Percentiles rank a stretch among this genome's conserved stretches.
Evolutionary conservation across 345 rosid species (phyloP).

Genomic region (Nephelium lappaceum): DNA sequence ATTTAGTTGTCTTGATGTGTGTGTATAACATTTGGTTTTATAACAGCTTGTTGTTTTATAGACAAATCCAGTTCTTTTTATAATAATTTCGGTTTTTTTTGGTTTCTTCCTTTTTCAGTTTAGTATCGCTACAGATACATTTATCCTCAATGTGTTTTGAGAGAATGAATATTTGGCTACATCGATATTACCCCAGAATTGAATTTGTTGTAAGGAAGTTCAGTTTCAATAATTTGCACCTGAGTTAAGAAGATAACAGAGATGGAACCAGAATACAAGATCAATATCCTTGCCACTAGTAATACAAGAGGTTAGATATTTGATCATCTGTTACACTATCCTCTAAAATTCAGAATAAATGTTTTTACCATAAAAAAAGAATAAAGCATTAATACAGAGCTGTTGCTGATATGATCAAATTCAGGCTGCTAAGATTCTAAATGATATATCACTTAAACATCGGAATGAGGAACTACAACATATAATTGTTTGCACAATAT

Average conservation of each 20-base stretch:
- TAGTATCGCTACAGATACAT: background rate
- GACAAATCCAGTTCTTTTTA: conserved; percentile 2
- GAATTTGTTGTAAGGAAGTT: too few species aligned
- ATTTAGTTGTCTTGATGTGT: background rate
- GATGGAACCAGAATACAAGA: background rate
- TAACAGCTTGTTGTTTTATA: conserved; percentile 57
- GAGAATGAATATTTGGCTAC: background rate
- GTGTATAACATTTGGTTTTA: conserved; percentile 26
- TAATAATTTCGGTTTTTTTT: background rate
- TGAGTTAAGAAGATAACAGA: background rate
- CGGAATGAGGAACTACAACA: too few species aligned
- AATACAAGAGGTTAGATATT: too few species aligned
- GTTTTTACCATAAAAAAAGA: too few species aligned
- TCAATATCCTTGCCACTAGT: too few species aligned
- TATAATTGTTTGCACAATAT: background rate
- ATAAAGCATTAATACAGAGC: too few species aligned
- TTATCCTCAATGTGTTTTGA: background rate
- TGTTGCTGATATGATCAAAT: background rate
- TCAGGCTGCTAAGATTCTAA: background rate
- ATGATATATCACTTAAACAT: too few species aligned
- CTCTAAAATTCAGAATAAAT: too few species aligned
- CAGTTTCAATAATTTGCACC: too few species aligned
- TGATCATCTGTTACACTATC: too few species aligned
- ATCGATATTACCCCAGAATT: too few species aligned
- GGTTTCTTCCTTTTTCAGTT: background rate